Evolutionary conservation across 1,284 basidiomycete species (phyloP).

Genomic region (Sporisorium sorghi): DNA sequence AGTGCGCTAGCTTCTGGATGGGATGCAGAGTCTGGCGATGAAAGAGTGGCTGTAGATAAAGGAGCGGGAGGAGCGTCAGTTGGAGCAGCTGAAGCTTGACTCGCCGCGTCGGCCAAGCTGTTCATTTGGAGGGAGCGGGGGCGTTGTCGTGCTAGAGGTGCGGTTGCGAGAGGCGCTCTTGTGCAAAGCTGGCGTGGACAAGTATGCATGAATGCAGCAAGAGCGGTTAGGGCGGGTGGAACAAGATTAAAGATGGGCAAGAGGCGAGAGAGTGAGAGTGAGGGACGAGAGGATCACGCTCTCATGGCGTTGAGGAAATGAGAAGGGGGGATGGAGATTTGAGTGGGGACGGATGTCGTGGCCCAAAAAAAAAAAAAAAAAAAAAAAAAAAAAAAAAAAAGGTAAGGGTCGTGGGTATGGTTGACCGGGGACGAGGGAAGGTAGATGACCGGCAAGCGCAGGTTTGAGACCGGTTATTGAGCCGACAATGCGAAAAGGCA

Average conservation of each 20-base stretch:
- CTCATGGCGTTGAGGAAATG: conserved; percentile 1
- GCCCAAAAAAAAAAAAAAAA: too few species aligned
- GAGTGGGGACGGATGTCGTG: conserved; percentile 12
- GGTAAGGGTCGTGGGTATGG: background rate
- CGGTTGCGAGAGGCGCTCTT: background rate
- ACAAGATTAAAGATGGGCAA: background rate
- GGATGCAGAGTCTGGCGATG: conserved; percentile 8
- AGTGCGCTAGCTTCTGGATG: conserved; percentile 13
- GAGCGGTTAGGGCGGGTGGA: conserved; percentile 5
- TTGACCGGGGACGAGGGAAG: background rate
- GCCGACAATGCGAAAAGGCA: background rate
- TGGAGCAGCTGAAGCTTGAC: conserved; percentile 19
- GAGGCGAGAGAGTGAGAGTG: background rate
- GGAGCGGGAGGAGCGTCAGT: background rate
- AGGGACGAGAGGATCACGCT: conserved; percentile 1
- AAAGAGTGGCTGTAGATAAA: background rate
- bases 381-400: too few species aligned
- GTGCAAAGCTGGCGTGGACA: background rate
- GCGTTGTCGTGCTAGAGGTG: background rate
- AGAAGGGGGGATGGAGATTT: background rate
- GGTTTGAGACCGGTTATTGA: background rate
- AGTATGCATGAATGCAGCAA: conserved; percentile 1
- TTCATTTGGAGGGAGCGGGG: conserved; percentile 34
- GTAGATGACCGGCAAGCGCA: background rate
- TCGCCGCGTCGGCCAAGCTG: conserved; percentile 44